Evolutionary conservation across 306 rosid species (phyloP).

Genomic region (Heteromeles arbutifolia): DNA sequence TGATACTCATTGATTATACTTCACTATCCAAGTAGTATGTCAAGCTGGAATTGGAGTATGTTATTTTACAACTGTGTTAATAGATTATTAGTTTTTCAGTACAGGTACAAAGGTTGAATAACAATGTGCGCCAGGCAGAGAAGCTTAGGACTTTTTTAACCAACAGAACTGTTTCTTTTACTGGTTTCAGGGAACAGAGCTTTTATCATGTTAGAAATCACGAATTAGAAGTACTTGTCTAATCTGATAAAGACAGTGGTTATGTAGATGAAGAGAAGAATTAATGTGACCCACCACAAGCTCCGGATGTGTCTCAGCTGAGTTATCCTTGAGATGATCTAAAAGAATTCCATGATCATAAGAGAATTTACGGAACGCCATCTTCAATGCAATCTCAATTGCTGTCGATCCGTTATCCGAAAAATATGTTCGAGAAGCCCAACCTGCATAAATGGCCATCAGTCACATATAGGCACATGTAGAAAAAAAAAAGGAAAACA

Average conservation of each 20-base stretch:
- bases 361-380: constrained; percentile 94
- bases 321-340: constrained; percentile 27
- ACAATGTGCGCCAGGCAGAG: background rate
- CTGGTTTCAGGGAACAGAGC: background rate
- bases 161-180: background rate
- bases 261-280: constrained; percentile 16
- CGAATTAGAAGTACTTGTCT: background rate
- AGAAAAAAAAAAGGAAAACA: background rate
- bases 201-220: background rate
- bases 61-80: too few relatives aligned
- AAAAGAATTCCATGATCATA: constrained; percentile 53
- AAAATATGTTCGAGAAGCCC: constrained; percentile 87
- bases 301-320: constrained; percentile 39
- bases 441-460: constrained; percentile 41
- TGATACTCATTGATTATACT: too few relatives aligned
- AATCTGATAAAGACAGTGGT: background rate
- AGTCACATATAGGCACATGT: constrained; percentile 7
- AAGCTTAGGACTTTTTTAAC: background rate
- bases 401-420: constrained; percentile 98
- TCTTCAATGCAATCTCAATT: constrained; percentile 92
- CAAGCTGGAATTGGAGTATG: too few relatives aligned
- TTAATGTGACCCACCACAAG: constrained; percentile 51
- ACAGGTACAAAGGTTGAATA: too few relatives aligned
- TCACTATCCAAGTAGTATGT: too few relatives aligned
- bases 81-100: too few relatives aligned